A percentile compares a stretch with the other conserved stretches of the same genome.
Conservation (phyloP, 768 basidiomycete genomes). For the Lentinula raphanica region DNA sequence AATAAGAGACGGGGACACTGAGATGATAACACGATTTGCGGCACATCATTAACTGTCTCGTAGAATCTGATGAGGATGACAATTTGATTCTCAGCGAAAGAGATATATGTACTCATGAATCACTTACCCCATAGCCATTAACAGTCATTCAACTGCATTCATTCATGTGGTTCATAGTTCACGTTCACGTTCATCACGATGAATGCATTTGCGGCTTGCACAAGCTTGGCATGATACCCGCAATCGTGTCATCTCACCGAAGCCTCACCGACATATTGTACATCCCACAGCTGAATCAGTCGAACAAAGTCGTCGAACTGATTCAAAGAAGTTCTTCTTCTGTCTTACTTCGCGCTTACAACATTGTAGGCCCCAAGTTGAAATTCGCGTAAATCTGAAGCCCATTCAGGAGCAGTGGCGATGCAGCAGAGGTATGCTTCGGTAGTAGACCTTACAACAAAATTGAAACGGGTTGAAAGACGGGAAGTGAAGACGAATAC, state of each 20-base stretch:
- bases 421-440: neutral
- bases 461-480: neutral
- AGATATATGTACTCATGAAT: neutral
- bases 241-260: neutral
- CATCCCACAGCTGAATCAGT: neutral
- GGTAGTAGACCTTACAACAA: neutral
- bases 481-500: neutral
- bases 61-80: neutral
- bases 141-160: too few species aligned
- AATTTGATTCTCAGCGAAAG: neutral
- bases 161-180: too few species aligned
- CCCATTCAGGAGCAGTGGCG: conserved; percentile 4
- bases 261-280: neutral
- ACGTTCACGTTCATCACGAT: too few species aligned
- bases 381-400: neutral
- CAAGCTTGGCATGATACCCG: neutral
- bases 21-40: neutral
- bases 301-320: neutral
- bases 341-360: neutral
- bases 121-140: neutral
- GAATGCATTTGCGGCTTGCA: too few species aligned
- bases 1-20: neutral
- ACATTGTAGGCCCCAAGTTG: neutral
- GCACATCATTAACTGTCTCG: neutral
- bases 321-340: neutral